Evolutionary conservation across 2,329 filamentous ascomycete species (phyloP), one percentile per base, ranked within the genome.

Genomic region (Trichophyton benhamiae): DNA sequence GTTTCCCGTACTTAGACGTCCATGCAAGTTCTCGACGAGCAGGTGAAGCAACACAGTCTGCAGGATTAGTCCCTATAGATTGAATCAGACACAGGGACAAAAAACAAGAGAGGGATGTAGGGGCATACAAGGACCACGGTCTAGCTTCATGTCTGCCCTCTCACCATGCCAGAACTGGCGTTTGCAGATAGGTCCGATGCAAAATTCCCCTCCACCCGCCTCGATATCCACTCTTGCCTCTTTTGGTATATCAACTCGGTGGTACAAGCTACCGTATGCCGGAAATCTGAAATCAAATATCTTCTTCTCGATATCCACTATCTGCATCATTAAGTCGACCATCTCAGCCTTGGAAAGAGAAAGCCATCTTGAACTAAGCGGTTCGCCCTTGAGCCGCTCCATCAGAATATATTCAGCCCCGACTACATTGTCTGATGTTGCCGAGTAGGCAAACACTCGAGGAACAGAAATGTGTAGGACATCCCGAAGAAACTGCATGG

Each of bases 351-450:
- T 68, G 0, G 69, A 66, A 2, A 71, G 65, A 17, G 65, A 66
- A 57, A 69, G 62, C 67, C 67, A 71, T 55, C 64, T 49, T 11
- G 65, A 70, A 1, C 65, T 59, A 60, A 72, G 67, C 64, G 67
- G 69, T 46, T 71, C 68, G 1, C 76, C 75, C 0, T 65, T 58
- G 13, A 74, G 55, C n/a, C 69, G 68, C 62, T 77, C 73, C 71
- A 77, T 76, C n/a, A 78, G 66, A 27, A 78, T 72, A 60, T 75
- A 78, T 64, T 76, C 74, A 57, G 73, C 71, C 17, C 74, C 72
- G 49, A 75, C 70, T 7, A 72, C 63, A 63, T 77, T 77, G 17
- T 73, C 66, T 3, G 65, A 62, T 25, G 67, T 68, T 38, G 69
- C 38, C 13, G 70, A 76, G 64, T 75, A 76, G 20, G 65, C 65